phyloP scores from a whole-genome alignment of 805 yeast genomes.

The Pichia scutulata region DNA sequence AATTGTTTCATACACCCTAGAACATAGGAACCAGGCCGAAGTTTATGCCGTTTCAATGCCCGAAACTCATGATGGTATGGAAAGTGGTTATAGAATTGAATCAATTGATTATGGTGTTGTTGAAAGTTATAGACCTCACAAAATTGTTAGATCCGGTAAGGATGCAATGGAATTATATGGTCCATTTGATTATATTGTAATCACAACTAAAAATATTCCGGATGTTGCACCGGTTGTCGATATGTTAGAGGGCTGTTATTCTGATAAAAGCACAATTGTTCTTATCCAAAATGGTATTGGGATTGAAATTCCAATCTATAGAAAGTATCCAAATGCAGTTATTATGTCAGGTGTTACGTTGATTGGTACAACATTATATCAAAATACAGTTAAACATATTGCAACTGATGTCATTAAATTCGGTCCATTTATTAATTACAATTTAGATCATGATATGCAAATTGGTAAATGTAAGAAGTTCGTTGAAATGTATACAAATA shows the following conservation, averaged over 20 bases:
- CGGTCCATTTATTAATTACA: slow-evolving; percentile 30
- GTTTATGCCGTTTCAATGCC: slow-evolving; percentile 52
- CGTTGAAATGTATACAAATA: slow-evolving; percentile 28
- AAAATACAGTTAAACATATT: slow-evolving; percentile 26
- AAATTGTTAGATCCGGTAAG: slow-evolving; percentile 22
- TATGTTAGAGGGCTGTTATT: slow-evolving; percentile 26
- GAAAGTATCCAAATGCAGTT: slow-evolving; percentile 26
- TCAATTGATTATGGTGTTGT: slow-evolving; percentile 55
- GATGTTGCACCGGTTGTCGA: slow-evolving; percentile 46
- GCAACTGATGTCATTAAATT: slow-evolving; percentile 25
- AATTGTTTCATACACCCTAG: slow-evolving; percentile 57
- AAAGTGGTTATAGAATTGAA: slow-evolving; percentile 26
- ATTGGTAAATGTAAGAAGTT: slow-evolving; percentile 24
- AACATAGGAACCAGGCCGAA: slow-evolving; percentile 34
- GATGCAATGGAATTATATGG: slow-evolving; percentile 36
- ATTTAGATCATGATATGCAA: slow-evolving; percentile 19
- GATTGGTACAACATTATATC: slow-evolving; percentile 28
- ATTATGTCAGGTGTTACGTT: slow-evolving; percentile 34
- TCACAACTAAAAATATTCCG: slow-evolving; percentile 55
- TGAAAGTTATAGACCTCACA: slow-evolving; percentile 47
- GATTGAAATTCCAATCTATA: slow-evolving; percentile 27
- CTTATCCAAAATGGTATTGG: slow-evolving; percentile 35
- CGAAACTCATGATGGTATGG: slow-evolving; percentile 26
- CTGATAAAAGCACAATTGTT: slow-evolving; percentile 27
- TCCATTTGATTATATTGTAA: slow-evolving; percentile 30